These are phyloP conservation scores for Cytospora mali DNA, from an alignment of 2,329 filamentous ascomycete genomes.

Conservation along the genomic window DNA sequence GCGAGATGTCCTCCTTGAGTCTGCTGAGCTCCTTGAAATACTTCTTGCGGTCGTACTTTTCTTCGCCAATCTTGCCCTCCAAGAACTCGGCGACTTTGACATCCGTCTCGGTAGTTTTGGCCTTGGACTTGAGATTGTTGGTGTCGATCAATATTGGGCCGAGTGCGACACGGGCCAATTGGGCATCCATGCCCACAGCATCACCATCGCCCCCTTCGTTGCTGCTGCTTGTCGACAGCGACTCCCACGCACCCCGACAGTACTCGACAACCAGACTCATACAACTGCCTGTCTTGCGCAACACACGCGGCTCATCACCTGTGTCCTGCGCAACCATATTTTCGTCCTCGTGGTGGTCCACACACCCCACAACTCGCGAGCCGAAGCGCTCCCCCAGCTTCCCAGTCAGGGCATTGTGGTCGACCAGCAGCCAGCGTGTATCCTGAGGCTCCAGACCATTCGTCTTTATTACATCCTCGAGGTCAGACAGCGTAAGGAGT, in stretches of 20 bases:
- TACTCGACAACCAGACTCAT: slow-evolving; percentile 68
- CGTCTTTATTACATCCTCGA: slow-evolving; percentile 38
- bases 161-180: slow-evolving; percentile 68
- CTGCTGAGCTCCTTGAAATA: slow-evolving; percentile 63
- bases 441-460: slow-evolving; percentile 52
- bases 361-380: slow-evolving; percentile 60
- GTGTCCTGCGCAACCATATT: slow-evolving; percentile 48
- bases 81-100: slow-evolving; percentile 55
- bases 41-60: slow-evolving; percentile 51
- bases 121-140: slow-evolving; percentile 56
- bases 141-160: slow-evolving; percentile 77
- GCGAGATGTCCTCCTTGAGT: slow-evolving; percentile 69
- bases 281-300: slow-evolving; percentile 73
- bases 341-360: slow-evolving; percentile 83
- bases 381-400: slow-evolving; percentile 57
- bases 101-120: slow-evolving; percentile 44
- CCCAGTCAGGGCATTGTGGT: slow-evolving; percentile 76
- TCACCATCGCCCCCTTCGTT: slow-evolving; percentile 42
- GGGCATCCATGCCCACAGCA: slow-evolving; percentile 48
- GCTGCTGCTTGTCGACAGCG: slow-evolving; percentile 35
- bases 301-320: slow-evolving; percentile 57
- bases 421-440: slow-evolving; percentile 73
- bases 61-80: slow-evolving; percentile 46
- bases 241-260: slow-evolving; percentile 60
- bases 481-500: slow-evolving; percentile 63